phyloP scores from a whole-genome alignment of 129 eudicot species.

The Flaveria brownii region DNA sequence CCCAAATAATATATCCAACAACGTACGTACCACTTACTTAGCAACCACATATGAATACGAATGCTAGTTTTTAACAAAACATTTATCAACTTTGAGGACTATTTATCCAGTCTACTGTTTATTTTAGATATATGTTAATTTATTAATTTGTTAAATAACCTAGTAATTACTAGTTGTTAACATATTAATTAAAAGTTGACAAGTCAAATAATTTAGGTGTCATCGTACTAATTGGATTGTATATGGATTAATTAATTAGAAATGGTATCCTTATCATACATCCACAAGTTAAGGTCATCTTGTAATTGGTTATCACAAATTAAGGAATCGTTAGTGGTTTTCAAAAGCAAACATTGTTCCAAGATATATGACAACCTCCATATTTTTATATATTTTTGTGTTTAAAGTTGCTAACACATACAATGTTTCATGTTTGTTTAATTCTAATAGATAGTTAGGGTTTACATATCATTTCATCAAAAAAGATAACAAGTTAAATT shows the following conservation, averaged over 20 bases:
- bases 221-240: background rate
- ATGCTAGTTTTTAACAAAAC: background rate
- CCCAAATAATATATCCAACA: background rate
- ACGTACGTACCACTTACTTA: background rate
- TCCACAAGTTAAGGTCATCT: slow-evolving; percentile 39
- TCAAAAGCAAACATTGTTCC: slow-evolving; percentile 30
- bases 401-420: background rate
- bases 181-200: background rate
- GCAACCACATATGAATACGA: background rate
- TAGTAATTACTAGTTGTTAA: background rate
- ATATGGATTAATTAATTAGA: slow-evolving; percentile 29
- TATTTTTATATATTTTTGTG: background rate
- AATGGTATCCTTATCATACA: slow-evolving; percentile 46
- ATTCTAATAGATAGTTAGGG: background rate
- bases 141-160: background rate
- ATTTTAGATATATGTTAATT: background rate
- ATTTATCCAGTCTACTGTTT: background rate
- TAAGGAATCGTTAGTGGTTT: slow-evolving; percentile 30
- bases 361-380: slow-evolving; percentile 25
- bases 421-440: background rate
- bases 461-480: no score
- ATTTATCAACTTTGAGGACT: background rate
- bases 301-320: slow-evolving; percentile 23
- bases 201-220: background rate
- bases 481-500: no score